Conservation (phyloP, 352 stramenopile genomes). For the Phytophthora boehmeriae region DNA sequence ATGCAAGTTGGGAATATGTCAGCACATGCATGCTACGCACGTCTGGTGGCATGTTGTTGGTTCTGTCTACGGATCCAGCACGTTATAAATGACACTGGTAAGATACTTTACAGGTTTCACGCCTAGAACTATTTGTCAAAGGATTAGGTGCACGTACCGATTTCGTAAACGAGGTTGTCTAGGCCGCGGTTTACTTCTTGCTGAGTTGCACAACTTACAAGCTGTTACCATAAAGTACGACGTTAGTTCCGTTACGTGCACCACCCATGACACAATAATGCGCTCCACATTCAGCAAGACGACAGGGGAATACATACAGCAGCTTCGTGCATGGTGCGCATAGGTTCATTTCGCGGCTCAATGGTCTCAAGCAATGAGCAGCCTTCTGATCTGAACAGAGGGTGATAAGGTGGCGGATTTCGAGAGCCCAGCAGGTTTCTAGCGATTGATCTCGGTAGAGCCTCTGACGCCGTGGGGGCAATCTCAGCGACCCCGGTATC, state of each 20-base stretch:
- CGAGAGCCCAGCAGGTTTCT: constrained; percentile 29
- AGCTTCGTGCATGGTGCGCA: constrained; percentile 16
- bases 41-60: constrained; percentile 51
- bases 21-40: constrained; percentile 32
- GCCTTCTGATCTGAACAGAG: constrained; percentile 39
- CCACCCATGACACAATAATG: too few relatives aligned
- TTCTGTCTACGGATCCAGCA: constrained; percentile 41
- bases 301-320: constrained; percentile 25
- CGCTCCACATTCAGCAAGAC: neutral
- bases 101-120: neutral
- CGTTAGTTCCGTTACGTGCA: constrained; percentile 3
- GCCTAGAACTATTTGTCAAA: neutral
- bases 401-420: constrained; percentile 46
- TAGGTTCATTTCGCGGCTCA: constrained; percentile 33
- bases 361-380: constrained; percentile 58
- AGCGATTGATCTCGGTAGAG: constrained; percentile 33
- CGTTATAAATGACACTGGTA: constrained; percentile 3
- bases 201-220: constrained; percentile 27
- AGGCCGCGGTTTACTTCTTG: constrained; percentile 44
- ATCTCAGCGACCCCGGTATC: constrained; percentile 23
- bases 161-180: constrained; percentile 47
- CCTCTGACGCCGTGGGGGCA: constrained; percentile 19
- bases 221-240: constrained; percentile 11
- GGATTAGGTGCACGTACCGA: constrained; percentile 31
- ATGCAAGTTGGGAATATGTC: neutral